Evolutionary conservation across 768 basidiomycete species (phyloP), one percentile per base, ranked within the genome.

Genomic region (Suillus clintonianus): DNA sequence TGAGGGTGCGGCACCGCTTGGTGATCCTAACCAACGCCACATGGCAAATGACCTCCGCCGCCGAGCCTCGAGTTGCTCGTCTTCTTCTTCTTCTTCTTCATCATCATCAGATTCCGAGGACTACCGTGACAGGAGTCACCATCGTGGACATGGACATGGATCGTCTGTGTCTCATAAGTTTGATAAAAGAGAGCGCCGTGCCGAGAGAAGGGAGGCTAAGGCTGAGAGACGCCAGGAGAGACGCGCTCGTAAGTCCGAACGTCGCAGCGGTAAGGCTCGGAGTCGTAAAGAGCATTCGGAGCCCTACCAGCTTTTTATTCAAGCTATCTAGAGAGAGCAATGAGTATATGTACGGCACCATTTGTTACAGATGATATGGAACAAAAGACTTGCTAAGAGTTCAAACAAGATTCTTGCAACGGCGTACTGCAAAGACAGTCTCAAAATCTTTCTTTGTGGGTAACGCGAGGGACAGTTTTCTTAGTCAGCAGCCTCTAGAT

Each of bases 261-360:
- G 67, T 13, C 67, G 70, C 3, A 62, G 32, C 1, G 53, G 70
- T 13, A 76, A 63, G 32, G 60, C 67, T 1, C 27, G 27, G 27
- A 27, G 27, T 27, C 62, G 59, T 3, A 66, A 71, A 1, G 70
- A 73, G 0, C 1, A 67, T 62, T 15, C 30, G 11, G 14, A 47
- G 48, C 70, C 70, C 0, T 75, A 77, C 63, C 62, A 74, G 41
- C 56, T 75, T 0, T 67, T 65, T 59, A 45, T 77, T 14, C 56
- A 54, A 48, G 32, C 65, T 41, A 39, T 64, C 14, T 47, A 48
- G 51, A 17, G n/a, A 27, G 10, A 55, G 27, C 10, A 15, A 19
- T 10, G 34, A 47, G 17, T 54, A 56, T 34, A 56, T 10, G 58
- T 22, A n/a, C 51, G 32, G 19, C 19, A 19, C 27, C 17, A 53